Evolutionary conservation across 208 protist genomes (phyloP).

Genomic region (Balamuthia mandrillaris): DNA sequence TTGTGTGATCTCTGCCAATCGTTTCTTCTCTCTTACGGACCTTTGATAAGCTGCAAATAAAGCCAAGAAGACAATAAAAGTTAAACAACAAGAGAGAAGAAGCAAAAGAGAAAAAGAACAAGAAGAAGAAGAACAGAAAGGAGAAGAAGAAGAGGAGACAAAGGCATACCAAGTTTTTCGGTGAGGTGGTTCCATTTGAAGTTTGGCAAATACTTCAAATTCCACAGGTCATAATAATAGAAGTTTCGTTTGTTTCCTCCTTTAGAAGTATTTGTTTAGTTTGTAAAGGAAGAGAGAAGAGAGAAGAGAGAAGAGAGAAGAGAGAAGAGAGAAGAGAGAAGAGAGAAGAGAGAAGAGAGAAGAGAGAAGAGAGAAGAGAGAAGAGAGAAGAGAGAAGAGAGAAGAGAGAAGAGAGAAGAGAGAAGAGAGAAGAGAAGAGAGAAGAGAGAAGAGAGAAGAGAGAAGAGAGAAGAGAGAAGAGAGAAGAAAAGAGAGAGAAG

Average conservation of each 20-base stretch:
- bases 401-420: background rate
- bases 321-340: background rate
- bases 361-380: too few species aligned
- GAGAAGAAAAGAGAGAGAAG: too few species aligned
- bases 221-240: slow-evolving; percentile 71
- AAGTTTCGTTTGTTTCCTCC: slow-evolving; percentile 61
- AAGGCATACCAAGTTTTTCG: slow-evolving; percentile 58
- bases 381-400: background rate
- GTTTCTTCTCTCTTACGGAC: slow-evolving; percentile 45
- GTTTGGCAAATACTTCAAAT: slow-evolving; percentile 71
- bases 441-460: too few species aligned
- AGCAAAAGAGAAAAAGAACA: too few species aligned
- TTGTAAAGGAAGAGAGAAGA: background rate
- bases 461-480: background rate
- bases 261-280: slow-evolving; percentile 30
- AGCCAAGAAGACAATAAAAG: background rate
- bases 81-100: background rate
- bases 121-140: too few species aligned
- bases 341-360: background rate
- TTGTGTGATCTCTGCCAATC: slow-evolving; percentile 49
- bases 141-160: background rate
- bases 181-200: slow-evolving; percentile 77
- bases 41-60: slow-evolving; percentile 50
- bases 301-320: background rate
- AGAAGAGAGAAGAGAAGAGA: too few species aligned